Base-by-base conservation (phyloP, 1,139 yeast species). In the Hyphopichia buzzinii region DNA sequence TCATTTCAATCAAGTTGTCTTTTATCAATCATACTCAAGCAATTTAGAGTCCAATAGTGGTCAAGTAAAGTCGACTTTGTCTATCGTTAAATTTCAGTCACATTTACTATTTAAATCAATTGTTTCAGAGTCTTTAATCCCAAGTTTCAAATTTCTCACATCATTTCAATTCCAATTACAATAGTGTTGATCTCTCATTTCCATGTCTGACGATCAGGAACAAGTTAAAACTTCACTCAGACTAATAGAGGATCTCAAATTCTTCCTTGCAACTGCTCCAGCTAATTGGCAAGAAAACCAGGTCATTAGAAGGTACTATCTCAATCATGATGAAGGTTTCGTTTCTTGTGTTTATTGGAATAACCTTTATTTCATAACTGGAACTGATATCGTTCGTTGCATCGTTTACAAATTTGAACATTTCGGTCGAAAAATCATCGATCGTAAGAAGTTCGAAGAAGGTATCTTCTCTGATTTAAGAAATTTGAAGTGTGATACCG, bases 311-410 rank as follows among this genome's bases (percentile, higher is more conserved):
- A 72, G 96, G 38, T 90, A 87, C 58, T 85, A 84, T 54, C 65
- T 92, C 36, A 90, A 89, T 47, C 85, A 83, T 44, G 95, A 87
- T 45, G 97, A 90, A 59, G 94, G 94, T 0, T 84, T 84, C 49
- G 94, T 92, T 8, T 81, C 92, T 38, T 92, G 98, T 61, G 90
- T 92, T 2, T 84, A 74, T 50, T 92, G 97, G 97, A 86, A 88
- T 50, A 86, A 87, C 54, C 69, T 90, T 14, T 92, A 85, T 56
- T 89, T 86, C 59, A 77, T 92, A 35, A 90, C 97, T 1, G 98
- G 98, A 5, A 92, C 97, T 0, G 98, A 92, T 65, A 90, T 92
- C 40, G 96, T 92, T 29, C 78, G 96, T 40, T 86, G 96, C 57
- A 79, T 94, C 36, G 85, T 90, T 17, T 92, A 86, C 59, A 80